A percentile compares a stretch with the other conserved stretches of the same genome.
Conservation (phyloP, 2,329 filamentous ascomycete species). For the Monilinia polystroma region DNA sequence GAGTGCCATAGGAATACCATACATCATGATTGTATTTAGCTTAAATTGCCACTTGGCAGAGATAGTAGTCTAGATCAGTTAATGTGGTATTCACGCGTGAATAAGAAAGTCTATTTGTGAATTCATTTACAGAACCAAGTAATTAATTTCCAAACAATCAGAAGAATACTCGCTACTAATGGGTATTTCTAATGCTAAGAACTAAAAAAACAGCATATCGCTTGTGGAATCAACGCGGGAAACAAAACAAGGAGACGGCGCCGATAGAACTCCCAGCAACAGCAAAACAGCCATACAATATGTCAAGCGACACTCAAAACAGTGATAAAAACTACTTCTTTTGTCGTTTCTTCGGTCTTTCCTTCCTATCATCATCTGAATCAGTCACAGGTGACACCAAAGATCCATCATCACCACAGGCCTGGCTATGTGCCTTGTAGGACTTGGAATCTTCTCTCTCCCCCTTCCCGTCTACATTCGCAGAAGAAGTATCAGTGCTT, state of each 20-base stretch:
- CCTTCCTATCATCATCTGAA: not conserved
- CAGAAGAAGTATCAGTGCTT: not conserved
- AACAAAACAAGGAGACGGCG: too few relatives aligned
- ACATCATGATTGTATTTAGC: too few relatives aligned
- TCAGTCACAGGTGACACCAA: not conserved
- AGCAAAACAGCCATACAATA: not conserved
- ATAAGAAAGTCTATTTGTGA: not conserved
- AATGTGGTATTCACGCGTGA: not conserved
- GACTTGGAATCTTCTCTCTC: too few relatives aligned
- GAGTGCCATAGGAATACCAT: too few relatives aligned
- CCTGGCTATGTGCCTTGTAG: not conserved
- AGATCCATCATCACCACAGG: not conserved
- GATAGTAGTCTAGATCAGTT: not conserved
- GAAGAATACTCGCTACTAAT: not conserved
- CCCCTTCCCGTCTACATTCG: accelerated
- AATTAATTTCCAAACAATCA: not conserved
- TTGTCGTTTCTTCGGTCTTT: not conserved
- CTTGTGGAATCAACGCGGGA: not conserved
- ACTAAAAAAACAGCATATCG: not conserved
- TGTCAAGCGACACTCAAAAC: not conserved
- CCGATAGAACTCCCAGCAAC: not conserved
- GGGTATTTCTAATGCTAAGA: not conserved
- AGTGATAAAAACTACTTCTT: not conserved
- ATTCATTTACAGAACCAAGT: not conserved
- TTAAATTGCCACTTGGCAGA: too few relatives aligned